phyloP scores from a whole-genome alignment of 2,329 filamentous ascomycete genomes.

The Sphaerulina vaccinii region DNA sequence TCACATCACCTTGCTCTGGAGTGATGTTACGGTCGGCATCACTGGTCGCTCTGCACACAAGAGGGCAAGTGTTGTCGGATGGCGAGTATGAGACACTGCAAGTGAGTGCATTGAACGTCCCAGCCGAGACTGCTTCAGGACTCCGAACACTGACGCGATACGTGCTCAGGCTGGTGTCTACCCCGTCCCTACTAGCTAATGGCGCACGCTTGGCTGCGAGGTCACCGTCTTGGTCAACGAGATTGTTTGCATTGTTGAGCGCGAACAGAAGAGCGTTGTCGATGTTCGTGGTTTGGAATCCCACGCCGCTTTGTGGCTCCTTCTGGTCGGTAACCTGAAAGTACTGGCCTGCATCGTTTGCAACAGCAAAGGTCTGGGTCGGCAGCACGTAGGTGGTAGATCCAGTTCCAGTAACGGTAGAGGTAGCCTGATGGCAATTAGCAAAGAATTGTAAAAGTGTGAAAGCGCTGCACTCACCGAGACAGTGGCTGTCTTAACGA shows the following conservation, averaged over 20 bases:
- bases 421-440: background rate
- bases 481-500: background rate
- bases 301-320: background rate
- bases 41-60: background rate
- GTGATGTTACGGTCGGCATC: conserved; percentile 3
- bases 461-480: background rate
- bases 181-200: background rate
- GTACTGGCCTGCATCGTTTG: background rate
- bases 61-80: background rate
- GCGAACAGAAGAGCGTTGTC: background rate
- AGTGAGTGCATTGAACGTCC: background rate
- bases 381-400: conserved; percentile 1
- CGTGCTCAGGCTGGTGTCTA: background rate
- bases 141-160: background rate
- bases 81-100: conserved; percentile 4
- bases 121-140: background rate
- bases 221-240: background rate
- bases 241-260: background rate
- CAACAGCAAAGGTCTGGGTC: background rate
- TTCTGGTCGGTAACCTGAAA: background rate
- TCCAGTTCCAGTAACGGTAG: background rate
- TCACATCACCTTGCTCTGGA: background rate
- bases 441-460: background rate
- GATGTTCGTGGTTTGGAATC: background rate
- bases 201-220: background rate